Evolutionary conservation across 495 filamentous ascomycete species (phyloP).

Genomic region (Penicillium flavigenum): DNA sequence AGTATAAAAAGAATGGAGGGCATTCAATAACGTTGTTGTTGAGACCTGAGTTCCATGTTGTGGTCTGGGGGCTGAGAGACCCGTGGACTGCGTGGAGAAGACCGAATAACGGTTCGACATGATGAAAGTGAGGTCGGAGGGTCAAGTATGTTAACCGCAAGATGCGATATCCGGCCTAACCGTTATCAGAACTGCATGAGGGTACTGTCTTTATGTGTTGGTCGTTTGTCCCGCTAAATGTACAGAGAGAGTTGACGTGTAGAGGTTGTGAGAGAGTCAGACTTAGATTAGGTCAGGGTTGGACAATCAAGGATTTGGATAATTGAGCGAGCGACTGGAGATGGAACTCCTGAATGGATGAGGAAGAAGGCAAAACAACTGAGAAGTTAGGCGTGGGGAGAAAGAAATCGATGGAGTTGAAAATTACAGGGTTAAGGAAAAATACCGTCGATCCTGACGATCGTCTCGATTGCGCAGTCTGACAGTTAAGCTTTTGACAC

Average conservation of each 20-base stretch:
- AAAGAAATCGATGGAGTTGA: constrained; percentile 17
- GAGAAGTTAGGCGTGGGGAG: constrained; percentile 20
- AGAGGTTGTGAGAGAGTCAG: not conserved
- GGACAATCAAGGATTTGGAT: constrained; percentile 11
- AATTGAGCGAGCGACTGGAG: constrained; percentile 31
- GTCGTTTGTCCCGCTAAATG: constrained; percentile 7
- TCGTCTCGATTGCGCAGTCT: constrained; percentile 4
- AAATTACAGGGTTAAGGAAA: constrained; percentile 18
- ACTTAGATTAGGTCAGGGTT: constrained; percentile 11
- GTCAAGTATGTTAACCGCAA: constrained; percentile 1
- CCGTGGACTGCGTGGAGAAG: constrained; percentile 74
- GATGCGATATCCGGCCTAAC: constrained; percentile 11
- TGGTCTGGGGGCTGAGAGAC: constrained; percentile 52
- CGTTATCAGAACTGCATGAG: constrained; percentile 19
- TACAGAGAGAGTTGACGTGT: constrained; percentile 4
- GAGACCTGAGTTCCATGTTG: constrained; percentile 79
- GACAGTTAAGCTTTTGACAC: constrained; percentile 11
- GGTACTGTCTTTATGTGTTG: constrained; percentile 1
- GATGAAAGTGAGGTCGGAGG: constrained; percentile 17
- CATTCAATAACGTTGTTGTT: constrained; percentile 87
- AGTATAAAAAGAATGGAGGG: constrained; percentile 86
- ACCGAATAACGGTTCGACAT: constrained; percentile 86
- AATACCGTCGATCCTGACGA: constrained; percentile 20
- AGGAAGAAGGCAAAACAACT: constrained; percentile 14
- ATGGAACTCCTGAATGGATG: constrained; percentile 12